Evolutionary conservation across 495 filamentous ascomycete species (phyloP).

Genomic region (Geopyxis carbonaria): DNA sequence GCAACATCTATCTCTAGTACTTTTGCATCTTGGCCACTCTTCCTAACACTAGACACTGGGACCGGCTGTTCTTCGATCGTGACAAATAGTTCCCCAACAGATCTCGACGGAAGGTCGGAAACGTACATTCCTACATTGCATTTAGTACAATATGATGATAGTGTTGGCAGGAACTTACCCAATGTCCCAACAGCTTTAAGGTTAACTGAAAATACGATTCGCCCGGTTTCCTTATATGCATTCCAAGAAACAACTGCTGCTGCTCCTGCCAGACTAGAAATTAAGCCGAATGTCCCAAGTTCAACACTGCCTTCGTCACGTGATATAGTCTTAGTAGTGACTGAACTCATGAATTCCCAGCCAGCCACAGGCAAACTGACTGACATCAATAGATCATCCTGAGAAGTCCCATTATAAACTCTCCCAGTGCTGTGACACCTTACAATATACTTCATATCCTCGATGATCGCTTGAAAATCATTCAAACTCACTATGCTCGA

Average conservation of each 20-base stretch:
- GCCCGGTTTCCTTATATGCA: slow-evolving; percentile 40
- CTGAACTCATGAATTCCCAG: slow-evolving; percentile 70
- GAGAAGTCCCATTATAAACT: slow-evolving; percentile 31
- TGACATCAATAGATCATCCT: slow-evolving; percentile 33
- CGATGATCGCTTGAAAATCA: slow-evolving; percentile 52
- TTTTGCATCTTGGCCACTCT: slow-evolving; percentile 35
- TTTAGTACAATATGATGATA: too few relatives aligned
- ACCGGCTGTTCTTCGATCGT: slow-evolving; percentile 54
- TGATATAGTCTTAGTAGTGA: slow-evolving; percentile 42
- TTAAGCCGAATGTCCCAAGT: slow-evolving; percentile 65
- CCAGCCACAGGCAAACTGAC: slow-evolving; percentile 44
- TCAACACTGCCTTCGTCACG: slow-evolving; percentile 39
- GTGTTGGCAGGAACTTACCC: too few relatives aligned
- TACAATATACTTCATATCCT: slow-evolving; percentile 44
- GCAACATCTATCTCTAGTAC: slow-evolving; percentile 65
- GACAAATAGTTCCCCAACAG: slow-evolving; percentile 54
- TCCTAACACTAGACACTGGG: slow-evolving; percentile 45
- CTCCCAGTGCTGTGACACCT: slow-evolving; percentile 53
- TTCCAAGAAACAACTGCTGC: slow-evolving; percentile 47
- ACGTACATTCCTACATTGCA: slow-evolving; percentile 56
- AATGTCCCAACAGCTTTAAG: slow-evolving; percentile 70
- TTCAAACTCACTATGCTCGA: slow-evolving; percentile 50
- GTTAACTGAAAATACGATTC: slow-evolving; percentile 43
- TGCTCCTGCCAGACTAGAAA: slow-evolving; percentile 79
- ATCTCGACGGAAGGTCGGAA: slow-evolving; percentile 42